phyloP scores from a whole-genome alignment of 805 yeast genomes.

The Nakazawaea anatomiae region DNA sequence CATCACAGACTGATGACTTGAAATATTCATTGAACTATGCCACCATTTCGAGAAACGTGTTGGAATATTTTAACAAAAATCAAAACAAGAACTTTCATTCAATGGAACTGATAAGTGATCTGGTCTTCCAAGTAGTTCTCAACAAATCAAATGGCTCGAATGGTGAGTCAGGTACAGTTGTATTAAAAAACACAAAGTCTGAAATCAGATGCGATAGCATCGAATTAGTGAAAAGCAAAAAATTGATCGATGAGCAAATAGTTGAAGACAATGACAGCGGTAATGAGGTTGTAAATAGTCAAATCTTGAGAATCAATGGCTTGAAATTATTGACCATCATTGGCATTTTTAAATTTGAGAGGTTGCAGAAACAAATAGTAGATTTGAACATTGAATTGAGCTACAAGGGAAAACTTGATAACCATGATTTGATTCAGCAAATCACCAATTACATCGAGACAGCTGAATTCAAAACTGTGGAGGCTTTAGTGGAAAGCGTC shows the following conservation, averaged over 20 bases:
- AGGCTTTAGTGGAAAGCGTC: constrained; percentile 76
- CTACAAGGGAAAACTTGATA: constrained; percentile 17
- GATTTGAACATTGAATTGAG: constrained; percentile 48
- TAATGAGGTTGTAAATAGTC: too few relatives aligned
- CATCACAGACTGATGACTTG: constrained; percentile 80
- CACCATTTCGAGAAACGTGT: constrained; percentile 63
- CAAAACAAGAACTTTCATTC: constrained; percentile 34
- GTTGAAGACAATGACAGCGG: not conserved
- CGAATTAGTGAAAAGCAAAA: constrained; percentile 16
- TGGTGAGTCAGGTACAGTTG: constrained; percentile 16
- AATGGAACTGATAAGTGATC: constrained; percentile 29
- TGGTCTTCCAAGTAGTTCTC: constrained; percentile 19
- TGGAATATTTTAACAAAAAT: constrained; percentile 40
- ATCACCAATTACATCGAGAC: constrained; percentile 59
- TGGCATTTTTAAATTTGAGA: constrained; percentile 90
- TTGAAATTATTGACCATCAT: constrained; percentile 68
- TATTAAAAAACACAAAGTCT: constrained; percentile 43
- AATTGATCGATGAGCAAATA: not conserved
- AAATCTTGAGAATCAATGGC: constrained; percentile 31
- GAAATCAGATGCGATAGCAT: constrained; percentile 52
- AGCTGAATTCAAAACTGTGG: constrained; percentile 88
- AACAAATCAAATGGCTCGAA: constrained; percentile 4
- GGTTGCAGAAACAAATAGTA: constrained; percentile 76
- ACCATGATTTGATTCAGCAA: constrained; percentile 37
- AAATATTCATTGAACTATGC: constrained; percentile 86